These are phyloP conservation scores for Leishmania mexicana DNA, from an alignment of 208 protist species.

Conservation along the genomic window DNA sequence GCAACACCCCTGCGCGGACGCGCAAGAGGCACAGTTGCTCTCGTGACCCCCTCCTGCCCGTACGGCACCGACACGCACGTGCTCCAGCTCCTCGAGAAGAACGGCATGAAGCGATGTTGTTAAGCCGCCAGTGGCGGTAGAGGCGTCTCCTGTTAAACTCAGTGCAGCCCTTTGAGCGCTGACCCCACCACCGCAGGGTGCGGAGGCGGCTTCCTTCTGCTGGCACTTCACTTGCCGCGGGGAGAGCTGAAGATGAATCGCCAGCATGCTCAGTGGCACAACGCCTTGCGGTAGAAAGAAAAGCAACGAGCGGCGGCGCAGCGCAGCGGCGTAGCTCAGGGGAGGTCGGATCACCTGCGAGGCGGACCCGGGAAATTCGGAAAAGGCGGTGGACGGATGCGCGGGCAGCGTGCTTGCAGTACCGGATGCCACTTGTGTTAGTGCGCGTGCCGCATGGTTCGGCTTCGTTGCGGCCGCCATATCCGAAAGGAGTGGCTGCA, in stretches of 20 bases:
- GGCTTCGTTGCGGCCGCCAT: neutral
- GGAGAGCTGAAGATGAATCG: neutral
- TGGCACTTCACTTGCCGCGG: neutral
- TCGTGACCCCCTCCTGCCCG: neutral
- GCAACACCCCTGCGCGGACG: neutral
- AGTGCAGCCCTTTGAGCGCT: neutral
- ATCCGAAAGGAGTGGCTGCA: neutral
- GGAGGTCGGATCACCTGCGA: neutral
- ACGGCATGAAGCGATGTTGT: neutral
- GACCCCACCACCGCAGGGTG: no score
- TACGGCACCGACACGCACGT: neutral
- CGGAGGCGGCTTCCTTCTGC: neutral
- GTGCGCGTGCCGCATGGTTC: neutral
- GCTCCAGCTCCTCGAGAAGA: neutral
- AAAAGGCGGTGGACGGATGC: neutral
- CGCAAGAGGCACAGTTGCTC: neutral
- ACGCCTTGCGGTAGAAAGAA: conserved; percentile 56
- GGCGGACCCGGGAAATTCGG: neutral
- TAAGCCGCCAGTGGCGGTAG: neutral
- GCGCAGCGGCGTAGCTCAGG: conserved; percentile 18
- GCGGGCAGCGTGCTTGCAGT: neutral
- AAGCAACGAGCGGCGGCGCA: conserved; percentile 51
- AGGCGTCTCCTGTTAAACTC: neutral
- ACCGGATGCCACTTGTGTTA: neutral
- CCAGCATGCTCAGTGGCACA: conserved; percentile 32